Evolutionary conservation across 2,329 filamentous ascomycete species (phyloP), one percentile per base, ranked within the genome.

Genomic region (Scolecobasidium constrictum): DNA sequence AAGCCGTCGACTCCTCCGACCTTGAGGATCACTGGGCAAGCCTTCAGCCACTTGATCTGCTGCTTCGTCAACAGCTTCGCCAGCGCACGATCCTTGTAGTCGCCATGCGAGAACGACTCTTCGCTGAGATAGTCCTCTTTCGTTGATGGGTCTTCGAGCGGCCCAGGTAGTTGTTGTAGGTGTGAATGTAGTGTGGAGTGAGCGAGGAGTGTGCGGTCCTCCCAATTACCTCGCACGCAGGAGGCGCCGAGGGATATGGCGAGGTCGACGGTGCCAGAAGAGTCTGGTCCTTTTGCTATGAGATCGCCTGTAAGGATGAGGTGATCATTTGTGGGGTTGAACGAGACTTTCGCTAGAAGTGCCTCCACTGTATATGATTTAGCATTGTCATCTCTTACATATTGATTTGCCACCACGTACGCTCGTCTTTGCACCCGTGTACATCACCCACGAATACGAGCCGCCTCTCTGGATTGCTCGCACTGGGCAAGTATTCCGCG

Each of bases 201-300:
- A 1, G 78, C 72, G 6, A 81, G 71, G n/a, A 96, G 71, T 16
- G 95, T 71, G 17, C 79, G 74, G 58, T 96, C 88, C 58, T 98
- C 92, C 63, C 94, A 85, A 62, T 95, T 95, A 15, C 92, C 92
- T 40, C 90, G 80, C 6, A 96, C 86, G 48, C 78, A 85, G 21
- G 81, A 85, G 17, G 90, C 88, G 40, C 76, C 75, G 28, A 90
- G 64, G 12, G 73, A 63, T 58, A 86, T 83, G 28, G 86, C 81
- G 34, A 87, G 69, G 45, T 82, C 75, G 38, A 96, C 71, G 1
- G 94, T 85, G 28, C 81, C 86, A 1, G 71, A 55, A 22, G 84
- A 90, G 61, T 94, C 80, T 9, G 88, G 86, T 0, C 90, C 88
- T 63, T 94, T 94, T 56, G 80, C 80, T 52, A 96, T 57, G 50